Conservation (phyloP, 1,139 yeast species). For the Lodderomyces orthopsilosis region DNA sequence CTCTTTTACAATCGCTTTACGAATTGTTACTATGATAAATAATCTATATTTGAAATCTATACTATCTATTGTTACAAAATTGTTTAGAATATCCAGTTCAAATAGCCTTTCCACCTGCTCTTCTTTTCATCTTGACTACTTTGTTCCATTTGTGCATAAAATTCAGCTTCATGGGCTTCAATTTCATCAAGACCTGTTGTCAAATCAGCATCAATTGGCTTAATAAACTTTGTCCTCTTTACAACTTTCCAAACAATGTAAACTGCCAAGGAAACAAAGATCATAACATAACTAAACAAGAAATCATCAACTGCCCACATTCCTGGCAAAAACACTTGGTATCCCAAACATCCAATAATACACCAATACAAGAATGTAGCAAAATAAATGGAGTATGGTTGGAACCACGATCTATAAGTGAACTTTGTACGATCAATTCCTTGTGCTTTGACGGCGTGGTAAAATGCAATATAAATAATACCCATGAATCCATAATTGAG, state of each 20-base stretch:
- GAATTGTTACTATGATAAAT: no score
- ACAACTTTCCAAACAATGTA: constrained; percentile 31
- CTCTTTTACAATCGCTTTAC: no score
- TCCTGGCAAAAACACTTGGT: constrained; percentile 35
- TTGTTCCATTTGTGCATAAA: constrained; percentile 27
- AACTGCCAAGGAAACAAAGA: constrained; percentile 30
- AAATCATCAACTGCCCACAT: constrained; percentile 32
- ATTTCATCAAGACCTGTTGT: constrained; percentile 32
- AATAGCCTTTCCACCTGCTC: not conserved
- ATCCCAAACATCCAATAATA: constrained; percentile 40
- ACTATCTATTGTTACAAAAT: no score
- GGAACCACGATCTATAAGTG: constrained; percentile 30
- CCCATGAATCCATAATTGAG: constrained; percentile 31
- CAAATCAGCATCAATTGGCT: constrained; percentile 35
- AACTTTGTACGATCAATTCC: constrained; percentile 34
- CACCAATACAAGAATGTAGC: constrained; percentile 31
- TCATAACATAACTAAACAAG: constrained; percentile 40
- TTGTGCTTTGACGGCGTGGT: constrained; percentile 30
- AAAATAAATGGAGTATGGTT: constrained; percentile 33
- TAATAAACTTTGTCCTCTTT: constrained; percentile 23
- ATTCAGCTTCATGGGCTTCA: constrained; percentile 41
- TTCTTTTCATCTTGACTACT: constrained; percentile 1
- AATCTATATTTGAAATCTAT: no score
- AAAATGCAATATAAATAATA: constrained; percentile 24
- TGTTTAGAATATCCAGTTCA: constrained; percentile 4